Conservation (phyloP, 1,284 basidiomycete species). For the Apiotrichum brassicae region DNA sequence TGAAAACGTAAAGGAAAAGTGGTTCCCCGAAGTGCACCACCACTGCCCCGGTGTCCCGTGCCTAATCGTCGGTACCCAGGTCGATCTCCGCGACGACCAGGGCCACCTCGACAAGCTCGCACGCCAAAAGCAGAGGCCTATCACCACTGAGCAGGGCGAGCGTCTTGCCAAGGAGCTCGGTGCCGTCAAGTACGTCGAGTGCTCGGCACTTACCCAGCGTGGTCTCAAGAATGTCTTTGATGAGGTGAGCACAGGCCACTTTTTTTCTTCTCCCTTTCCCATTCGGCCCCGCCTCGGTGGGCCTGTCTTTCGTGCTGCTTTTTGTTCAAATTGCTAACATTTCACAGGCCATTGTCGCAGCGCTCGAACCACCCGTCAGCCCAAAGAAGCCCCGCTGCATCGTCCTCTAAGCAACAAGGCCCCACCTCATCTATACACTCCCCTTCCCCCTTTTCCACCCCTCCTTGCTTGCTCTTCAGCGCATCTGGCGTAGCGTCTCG, state of each 20-base stretch:
- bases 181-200: conserved; percentile 98
- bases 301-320: neutral
- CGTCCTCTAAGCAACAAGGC: conserved; percentile 55
- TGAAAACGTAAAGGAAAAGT: conserved; percentile 99
- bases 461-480: neutral
- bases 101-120: conserved; percentile 91
- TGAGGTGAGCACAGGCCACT: conserved; percentile 57
- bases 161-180: conserved; percentile 90
- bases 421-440: neutral
- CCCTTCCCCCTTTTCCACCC: neutral
- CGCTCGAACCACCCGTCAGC: conserved; percentile 88
- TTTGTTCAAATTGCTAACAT: neutral
- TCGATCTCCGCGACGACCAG: conserved; percentile 91
- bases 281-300: no score
- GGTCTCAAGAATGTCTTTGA: conserved; percentile 99
- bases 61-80: conserved; percentile 97
- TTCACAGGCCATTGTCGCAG: conserved; percentile 88
- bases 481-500: conserved; percentile 13
- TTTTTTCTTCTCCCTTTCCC: neutral
- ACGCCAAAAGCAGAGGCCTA: conserved; percentile 92
- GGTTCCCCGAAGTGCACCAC: conserved; percentile 99
- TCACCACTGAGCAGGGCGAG: conserved; percentile 82
- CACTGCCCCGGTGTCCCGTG: conserved; percentile 99
- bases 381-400: conserved; percentile 74
- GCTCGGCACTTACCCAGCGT: conserved; percentile 97